These are phyloP conservation scores for Rhytidhysteron rufulum DNA, from an alignment of 2,329 filamentous ascomycete genomes.

Conservation along the genomic window DNA sequence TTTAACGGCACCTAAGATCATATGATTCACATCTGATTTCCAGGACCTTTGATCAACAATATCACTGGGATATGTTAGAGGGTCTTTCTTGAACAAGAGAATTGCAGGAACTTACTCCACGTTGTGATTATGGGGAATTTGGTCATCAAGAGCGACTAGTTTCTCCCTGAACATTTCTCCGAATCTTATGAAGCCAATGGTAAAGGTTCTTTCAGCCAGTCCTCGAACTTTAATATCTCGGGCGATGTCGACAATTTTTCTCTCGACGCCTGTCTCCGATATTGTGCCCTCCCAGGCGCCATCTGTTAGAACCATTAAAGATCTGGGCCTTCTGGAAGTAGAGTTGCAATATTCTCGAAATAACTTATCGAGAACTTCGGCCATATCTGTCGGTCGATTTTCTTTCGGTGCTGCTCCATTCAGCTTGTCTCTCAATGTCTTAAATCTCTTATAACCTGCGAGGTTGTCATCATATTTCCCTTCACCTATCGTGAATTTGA, in stretches of 20 bases:
- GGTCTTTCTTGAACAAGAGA: no score
- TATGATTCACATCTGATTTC: conserved; percentile 12
- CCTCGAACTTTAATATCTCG: not conserved
- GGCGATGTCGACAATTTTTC: conserved; percentile 7
- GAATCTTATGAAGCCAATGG: conserved; percentile 15
- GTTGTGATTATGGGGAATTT: conserved; percentile 2
- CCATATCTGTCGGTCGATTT: conserved; percentile 2
- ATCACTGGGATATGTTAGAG: conserved; percentile 8
- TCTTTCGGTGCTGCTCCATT: not conserved
- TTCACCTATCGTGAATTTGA: conserved; percentile 12
- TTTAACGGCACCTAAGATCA: conserved; percentile 15
- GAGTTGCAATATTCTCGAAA: conserved; percentile 3
- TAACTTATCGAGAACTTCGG: conserved; percentile 2
- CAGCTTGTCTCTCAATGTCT: not conserved
- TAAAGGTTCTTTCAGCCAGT: conserved; percentile 7
- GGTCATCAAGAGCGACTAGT: conserved; percentile 5
- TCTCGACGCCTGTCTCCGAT: not conserved
- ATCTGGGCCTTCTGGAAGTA: conserved; percentile 2
- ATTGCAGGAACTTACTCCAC: conserved; percentile 2
- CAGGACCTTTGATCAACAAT: conserved; percentile 16
- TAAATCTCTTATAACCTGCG: not conserved
- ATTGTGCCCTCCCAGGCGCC: conserved; percentile 12
- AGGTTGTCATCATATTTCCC: not conserved
- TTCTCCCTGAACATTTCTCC: conserved; percentile 4
- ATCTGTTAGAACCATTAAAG: conserved; percentile 16